Percentiles rank a stretch among this genome's conserved stretches.
These are phyloP conservation scores for Xylaria sp. DNA, from an alignment of 2,329 filamentous ascomycete species.

Conservation along the genomic window DNA sequence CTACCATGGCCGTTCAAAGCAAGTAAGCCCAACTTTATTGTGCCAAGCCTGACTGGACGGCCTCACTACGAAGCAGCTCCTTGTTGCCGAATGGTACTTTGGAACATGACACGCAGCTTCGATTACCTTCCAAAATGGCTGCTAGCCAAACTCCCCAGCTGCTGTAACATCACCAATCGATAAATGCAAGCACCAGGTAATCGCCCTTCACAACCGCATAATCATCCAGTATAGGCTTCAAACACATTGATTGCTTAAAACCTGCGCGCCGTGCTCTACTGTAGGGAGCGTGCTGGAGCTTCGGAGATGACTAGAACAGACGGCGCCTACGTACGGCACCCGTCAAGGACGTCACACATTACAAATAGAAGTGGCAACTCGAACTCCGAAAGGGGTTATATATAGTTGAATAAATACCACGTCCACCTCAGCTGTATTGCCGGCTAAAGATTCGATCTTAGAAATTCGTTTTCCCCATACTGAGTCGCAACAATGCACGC, in stretches of 20 bases:
- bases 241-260: background rate
- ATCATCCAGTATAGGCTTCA: background rate
- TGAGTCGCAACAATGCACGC: background rate
- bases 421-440: background rate
- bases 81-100: slow-evolving; percentile 7
- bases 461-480: background rate
- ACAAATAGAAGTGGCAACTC: background rate
- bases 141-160: background rate
- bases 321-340: background rate
- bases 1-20: background rate
- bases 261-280: background rate
- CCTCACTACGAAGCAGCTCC: background rate
- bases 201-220: background rate
- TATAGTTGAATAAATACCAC: background rate
- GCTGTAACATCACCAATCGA: background rate
- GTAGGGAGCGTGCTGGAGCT: background rate
- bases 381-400: background rate
- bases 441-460: background rate
- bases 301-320: background rate
- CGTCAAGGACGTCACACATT: background rate
- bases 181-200: background rate
- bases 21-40: slow-evolving; percentile 9
- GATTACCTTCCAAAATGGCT: slow-evolving; percentile 6
- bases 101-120: slow-evolving; percentile 2
- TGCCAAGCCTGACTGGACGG: slow-evolving; percentile 14